phyloP scores from a whole-genome alignment of 441 rosid species.

The Arabidopsis hybrid region DNA sequence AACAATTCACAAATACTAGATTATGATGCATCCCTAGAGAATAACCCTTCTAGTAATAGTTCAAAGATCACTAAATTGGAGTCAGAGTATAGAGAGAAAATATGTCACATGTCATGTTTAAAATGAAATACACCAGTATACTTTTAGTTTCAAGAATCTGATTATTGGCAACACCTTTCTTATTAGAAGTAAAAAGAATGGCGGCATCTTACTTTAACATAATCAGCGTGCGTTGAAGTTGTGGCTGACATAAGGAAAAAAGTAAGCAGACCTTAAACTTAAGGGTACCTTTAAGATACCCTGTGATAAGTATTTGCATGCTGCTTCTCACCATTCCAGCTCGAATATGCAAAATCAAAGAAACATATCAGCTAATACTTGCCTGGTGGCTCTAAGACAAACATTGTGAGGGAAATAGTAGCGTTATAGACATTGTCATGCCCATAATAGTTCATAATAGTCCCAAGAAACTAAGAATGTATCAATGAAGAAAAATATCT shows the following conservation, averaged over 20 bases:
- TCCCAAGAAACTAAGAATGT: background rate
- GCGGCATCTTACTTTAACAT: constrained; percentile 71
- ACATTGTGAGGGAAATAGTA: constrained; percentile 70
- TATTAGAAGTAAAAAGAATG: background rate
- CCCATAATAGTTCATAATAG: constrained; percentile 43
- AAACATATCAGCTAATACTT: constrained; percentile 22
- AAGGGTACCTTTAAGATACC: constrained; percentile 64
- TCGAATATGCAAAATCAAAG: constrained; percentile 51
- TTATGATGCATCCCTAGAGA: constrained; percentile 3
- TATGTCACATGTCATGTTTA: background rate
- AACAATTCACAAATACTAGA: constrained; percentile 12
- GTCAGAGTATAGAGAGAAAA: background rate
- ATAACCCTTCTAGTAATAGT: background rate
- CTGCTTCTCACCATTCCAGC: constrained; percentile 79
- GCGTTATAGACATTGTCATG: constrained; percentile 64
- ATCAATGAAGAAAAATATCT: too few species aligned
- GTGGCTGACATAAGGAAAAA: too few species aligned
- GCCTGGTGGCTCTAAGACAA: constrained; percentile 75
- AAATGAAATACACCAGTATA: background rate
- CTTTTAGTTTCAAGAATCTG: background rate
- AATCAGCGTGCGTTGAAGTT: constrained; percentile 99
- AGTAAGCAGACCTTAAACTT: constrained; percentile 57
- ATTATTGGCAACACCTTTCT: background rate
- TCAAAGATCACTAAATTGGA: background rate
- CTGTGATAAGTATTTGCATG: constrained; percentile 67